Conservation (phyloP, 441 rosid species). For the Erysimum cheiri region DNA sequence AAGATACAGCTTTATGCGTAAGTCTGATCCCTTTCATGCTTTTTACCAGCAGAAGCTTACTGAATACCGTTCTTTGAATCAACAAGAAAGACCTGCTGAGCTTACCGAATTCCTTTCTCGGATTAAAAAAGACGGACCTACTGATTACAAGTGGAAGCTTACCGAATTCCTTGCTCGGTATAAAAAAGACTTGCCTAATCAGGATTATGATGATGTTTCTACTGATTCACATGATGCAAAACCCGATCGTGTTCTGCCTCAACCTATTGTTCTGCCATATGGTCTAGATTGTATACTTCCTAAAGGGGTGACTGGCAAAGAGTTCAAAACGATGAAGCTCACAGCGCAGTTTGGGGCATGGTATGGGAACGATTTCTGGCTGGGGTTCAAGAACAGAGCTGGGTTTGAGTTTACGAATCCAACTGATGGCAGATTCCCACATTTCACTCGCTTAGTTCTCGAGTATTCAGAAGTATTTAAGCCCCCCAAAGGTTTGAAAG, state of each 20-base stretch:
- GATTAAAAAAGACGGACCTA: too few species aligned
- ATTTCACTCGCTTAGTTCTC: slow-evolving; percentile 1
- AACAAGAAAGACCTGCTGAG: too few species aligned
- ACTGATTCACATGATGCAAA: too few species aligned
- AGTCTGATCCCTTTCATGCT: too few species aligned
- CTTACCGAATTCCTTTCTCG: too few species aligned
- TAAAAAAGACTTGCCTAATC: too few species aligned
- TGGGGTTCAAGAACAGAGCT: not conserved
- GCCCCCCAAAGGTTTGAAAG: not conserved
- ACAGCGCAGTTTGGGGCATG: not conserved
- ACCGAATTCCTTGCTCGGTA: not conserved
- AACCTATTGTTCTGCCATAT: not conserved
- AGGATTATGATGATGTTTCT: not conserved
- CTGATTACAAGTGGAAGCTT: not conserved
- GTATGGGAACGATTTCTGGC: not conserved
- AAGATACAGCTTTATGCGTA: too few species aligned
- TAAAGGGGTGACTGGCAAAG: not conserved
- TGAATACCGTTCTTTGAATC: too few species aligned
- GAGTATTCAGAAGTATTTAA: not conserved
- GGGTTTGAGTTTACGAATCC: not conserved
- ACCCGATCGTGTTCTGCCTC: not conserved
- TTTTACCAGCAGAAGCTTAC: too few species aligned
- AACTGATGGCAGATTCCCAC: not conserved
- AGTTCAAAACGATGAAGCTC: not conserved
- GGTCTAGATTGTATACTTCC: not conserved